Evolutionary conservation across 768 basidiomycete species (phyloP), one percentile per base, ranked within the genome.

Genomic region (Hebeloma cylindrosporum): DNA sequence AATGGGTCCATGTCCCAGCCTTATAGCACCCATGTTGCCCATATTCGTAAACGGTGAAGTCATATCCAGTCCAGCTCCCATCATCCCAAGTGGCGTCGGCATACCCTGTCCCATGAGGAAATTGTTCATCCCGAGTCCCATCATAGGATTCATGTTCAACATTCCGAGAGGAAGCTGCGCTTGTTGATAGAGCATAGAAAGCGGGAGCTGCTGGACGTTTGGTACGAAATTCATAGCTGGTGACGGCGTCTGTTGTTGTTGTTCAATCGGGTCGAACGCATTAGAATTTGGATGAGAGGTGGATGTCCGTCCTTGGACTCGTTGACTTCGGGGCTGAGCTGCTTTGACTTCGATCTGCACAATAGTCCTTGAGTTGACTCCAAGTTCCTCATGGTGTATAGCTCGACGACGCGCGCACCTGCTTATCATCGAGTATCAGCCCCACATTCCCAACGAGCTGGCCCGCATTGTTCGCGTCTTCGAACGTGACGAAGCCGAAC

Each of bases 401-500:
- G n/a, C n/a, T n/a, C n/a, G n/a, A 13, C 26, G 26, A 50, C 10
- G 30, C 13, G 58, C 76, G 49, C 38, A 83, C 89, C 73, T 83
- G 77, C 58, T 89, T 88, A 33, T 88, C 88, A 48, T 90, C 88
- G 39, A 90, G 64, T 16, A 82, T 68, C 31, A 89, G 70, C 10
- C 80, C 82, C n/a, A 79, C 68, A 48, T 79, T 79, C 3, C 78
- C 80, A 30, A 91, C 77, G 7, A 85, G 77, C 48, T 79, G 77
- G 18, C 86, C 83, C 5, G 83, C 75, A 46, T 76, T 78, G 28
- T 75, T 76, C 40, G 69, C 72, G 50, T 85, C 81, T 51, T 82
- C 79, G 59, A 88, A 92, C 0, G 88, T 92, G 33, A 91, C 83
- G 50, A 92, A 92, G 0, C 88, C 89, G 53, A 92, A 92, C 1